Evolutionary conservation across 2,329 filamentous ascomycete genomes (phyloP).

Genomic region (Neofusicoccum umdonicola): DNA sequence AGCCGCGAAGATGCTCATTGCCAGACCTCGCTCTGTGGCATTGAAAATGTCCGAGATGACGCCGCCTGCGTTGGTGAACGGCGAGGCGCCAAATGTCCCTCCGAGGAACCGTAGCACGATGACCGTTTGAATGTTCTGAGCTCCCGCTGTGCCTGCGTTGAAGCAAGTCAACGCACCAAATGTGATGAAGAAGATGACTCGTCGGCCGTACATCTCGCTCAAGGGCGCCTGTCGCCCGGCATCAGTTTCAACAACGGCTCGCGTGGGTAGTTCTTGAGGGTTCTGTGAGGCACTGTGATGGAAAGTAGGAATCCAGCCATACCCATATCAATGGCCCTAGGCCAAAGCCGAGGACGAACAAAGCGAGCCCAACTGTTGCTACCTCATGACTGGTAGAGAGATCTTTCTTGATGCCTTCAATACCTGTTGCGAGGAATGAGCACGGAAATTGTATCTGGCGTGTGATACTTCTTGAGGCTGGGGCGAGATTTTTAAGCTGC

Average conservation of each 20-base stretch:
- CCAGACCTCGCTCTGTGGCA: conserved; percentile 33
- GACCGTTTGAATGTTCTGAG: conserved; percentile 58
- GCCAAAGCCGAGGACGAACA: conserved; percentile 45
- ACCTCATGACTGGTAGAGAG: conserved; percentile 40
- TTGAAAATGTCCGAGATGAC: conserved; percentile 40
- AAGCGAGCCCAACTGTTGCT: conserved; percentile 40
- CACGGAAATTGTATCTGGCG: too few species aligned
- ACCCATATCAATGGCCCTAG: conserved; percentile 41
- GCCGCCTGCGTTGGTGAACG: conserved; percentile 55
- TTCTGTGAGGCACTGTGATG: not conserved
- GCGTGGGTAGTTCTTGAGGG: not conserved
- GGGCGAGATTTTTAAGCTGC: not conserved
- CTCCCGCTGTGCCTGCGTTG: conserved; percentile 58
- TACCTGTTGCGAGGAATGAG: not conserved
- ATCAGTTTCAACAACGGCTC: not conserved
- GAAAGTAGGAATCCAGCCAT: not conserved
- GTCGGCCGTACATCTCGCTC: conserved; percentile 50
- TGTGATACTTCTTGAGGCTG: too few species aligned
- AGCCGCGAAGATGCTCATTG: conserved; percentile 40
- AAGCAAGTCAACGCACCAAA: conserved; percentile 60
- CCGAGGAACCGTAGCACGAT: conserved; percentile 66
- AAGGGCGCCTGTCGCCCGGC: conserved; percentile 49
- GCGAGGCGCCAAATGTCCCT: conserved; percentile 61
- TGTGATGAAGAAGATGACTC: conserved; percentile 59
- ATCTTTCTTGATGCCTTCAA: conserved; percentile 37